phyloP scores from a whole-genome alignment of 1,139 yeast genomes.

The Candida sp. region DNA sequence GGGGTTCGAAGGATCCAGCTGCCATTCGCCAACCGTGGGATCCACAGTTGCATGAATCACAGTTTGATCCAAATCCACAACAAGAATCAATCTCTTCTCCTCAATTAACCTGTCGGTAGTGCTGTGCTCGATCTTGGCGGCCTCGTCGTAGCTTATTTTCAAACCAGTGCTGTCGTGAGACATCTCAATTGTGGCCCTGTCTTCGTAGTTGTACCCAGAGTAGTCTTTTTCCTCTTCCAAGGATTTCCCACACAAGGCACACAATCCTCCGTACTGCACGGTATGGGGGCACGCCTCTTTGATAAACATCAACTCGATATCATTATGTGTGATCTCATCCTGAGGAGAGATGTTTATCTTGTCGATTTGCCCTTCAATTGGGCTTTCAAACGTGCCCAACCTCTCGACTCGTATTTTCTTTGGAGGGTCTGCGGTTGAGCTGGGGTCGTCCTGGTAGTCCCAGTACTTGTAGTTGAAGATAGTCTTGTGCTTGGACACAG shows the following conservation, averaged over 20 bases:
- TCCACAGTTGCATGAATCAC: slow-evolving; percentile 98
- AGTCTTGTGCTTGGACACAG: slow-evolving; percentile 55
- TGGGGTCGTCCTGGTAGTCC: slow-evolving; percentile 68
- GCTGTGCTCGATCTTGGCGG: slow-evolving; percentile 76
- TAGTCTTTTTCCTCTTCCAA: slow-evolving; percentile 86
- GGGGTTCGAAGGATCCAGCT: slow-evolving; percentile 82
- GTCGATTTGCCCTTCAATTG: slow-evolving; percentile 73
- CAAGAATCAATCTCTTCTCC: slow-evolving; percentile 78
- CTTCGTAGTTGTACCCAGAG: slow-evolving; percentile 72
- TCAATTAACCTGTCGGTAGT: slow-evolving; percentile 64
- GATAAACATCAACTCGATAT: slow-evolving; percentile 56
- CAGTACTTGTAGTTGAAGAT: slow-evolving; percentile 68
- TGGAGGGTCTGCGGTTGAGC: slow-evolving; percentile 45
- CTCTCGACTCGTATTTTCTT: slow-evolving; percentile 58
- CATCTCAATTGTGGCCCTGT: slow-evolving; percentile 87
- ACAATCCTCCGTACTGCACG: slow-evolving; percentile 95
- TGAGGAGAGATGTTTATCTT: slow-evolving; percentile 56
- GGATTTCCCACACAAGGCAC: slow-evolving; percentile 91
- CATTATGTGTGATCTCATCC: slow-evolving; percentile 60
- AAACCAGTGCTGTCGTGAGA: slow-evolving; percentile 90
- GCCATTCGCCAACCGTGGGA: slow-evolving; percentile 98
- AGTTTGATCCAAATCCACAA: slow-evolving; percentile 97
- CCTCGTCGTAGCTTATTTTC: slow-evolving; percentile 85
- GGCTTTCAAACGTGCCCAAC: slow-evolving; percentile 79
- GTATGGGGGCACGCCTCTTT: slow-evolving; percentile 91